phyloP scores from a whole-genome alignment of 2,329 filamentous ascomycete species.

The Neonectria sp. region DNA sequence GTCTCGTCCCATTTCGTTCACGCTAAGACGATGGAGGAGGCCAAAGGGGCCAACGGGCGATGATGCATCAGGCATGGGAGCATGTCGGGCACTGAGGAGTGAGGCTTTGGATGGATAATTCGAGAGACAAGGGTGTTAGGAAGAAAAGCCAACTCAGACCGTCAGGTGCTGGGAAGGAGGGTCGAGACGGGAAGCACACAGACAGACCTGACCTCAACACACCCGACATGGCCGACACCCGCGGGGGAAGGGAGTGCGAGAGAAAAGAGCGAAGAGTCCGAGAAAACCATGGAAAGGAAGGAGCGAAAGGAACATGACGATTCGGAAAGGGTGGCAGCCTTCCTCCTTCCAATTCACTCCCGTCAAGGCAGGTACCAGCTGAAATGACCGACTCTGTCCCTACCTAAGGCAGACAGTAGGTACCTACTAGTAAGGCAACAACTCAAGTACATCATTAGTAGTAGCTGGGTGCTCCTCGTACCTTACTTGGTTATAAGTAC shows the following conservation, averaged over 20 bases:
- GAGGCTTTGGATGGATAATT: slow-evolving; percentile 30
- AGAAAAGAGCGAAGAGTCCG: not conserved
- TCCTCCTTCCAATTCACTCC: not conserved
- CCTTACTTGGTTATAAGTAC: too few relatives aligned
- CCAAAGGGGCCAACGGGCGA: slow-evolving; percentile 41
- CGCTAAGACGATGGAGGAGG: slow-evolving; percentile 41
- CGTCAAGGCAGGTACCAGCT: not conserved
- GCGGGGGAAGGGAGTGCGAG: not conserved
- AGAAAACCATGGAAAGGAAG: not conserved
- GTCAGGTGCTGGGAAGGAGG: slow-evolving; percentile 32
- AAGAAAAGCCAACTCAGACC: slow-evolving; percentile 25
- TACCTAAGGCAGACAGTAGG: not conserved
- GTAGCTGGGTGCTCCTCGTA: too few relatives aligned
- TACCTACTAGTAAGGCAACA: not conserved
- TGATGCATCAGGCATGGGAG: slow-evolving; percentile 49
- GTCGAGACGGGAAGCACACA: slow-evolving; percentile 5
- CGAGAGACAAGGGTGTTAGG: slow-evolving; percentile 24
- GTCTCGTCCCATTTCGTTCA: slow-evolving; percentile 47
- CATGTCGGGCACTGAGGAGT: slow-evolving; percentile 46
- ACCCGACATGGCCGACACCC: not conserved
- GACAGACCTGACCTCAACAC: not conserved
- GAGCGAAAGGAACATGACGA: slow-evolving; percentile 25
- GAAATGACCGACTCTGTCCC: not conserved
- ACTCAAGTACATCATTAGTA: too few relatives aligned
- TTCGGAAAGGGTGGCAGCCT: slow-evolving; percentile 20